Evolutionary conservation across 2,329 filamentous ascomycete genomes (phyloP).

Genomic region (Aspergillus quadricinctus): DNA sequence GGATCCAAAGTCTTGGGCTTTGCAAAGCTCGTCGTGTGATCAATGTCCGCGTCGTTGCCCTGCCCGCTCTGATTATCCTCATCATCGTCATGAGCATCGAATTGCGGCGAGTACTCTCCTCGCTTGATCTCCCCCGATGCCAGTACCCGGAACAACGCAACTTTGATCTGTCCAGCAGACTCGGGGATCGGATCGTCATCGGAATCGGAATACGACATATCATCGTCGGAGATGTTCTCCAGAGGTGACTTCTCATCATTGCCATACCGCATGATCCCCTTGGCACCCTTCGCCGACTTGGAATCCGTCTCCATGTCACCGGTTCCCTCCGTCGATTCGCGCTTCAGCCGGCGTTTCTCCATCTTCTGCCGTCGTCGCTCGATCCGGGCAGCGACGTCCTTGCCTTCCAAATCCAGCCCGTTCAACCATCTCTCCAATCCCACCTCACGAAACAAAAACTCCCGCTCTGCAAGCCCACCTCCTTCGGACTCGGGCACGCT

Average conservation of each 20-base stretch:
- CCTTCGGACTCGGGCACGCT: slow-evolving; percentile 87
- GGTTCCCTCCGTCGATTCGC: slow-evolving; percentile 57
- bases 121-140: slow-evolving; percentile 97
- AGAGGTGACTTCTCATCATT: slow-evolving; percentile 70
- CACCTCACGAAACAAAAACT: slow-evolving; percentile 96
- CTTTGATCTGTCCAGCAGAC: slow-evolving; percentile 95
- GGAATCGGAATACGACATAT: slow-evolving; percentile 62
- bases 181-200: slow-evolving; percentile 85
- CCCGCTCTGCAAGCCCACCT: slow-evolving; percentile 88
- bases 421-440: slow-evolving; percentile 95
- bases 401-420: slow-evolving; percentile 88
- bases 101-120: slow-evolving; percentile 96
- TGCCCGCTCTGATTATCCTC: slow-evolving; percentile 58
- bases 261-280: slow-evolving; percentile 73
- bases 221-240: slow-evolving; percentile 68
- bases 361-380: slow-evolving; percentile 62
- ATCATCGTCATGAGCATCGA: slow-evolving; percentile 93
- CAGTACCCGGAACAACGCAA: slow-evolving; percentile 90
- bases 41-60: slow-evolving; percentile 71
- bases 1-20: slow-evolving; percentile 95
- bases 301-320: slow-evolving; percentile 42
- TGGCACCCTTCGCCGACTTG: slow-evolving; percentile 30
- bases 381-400: slow-evolving; percentile 79
- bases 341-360: slow-evolving; percentile 80
- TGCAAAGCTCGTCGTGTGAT: slow-evolving; percentile 96